Evolutionary conservation across 2,329 filamentous ascomycete species (phyloP).

Genomic region (Sarocladium brachiariae): DNA sequence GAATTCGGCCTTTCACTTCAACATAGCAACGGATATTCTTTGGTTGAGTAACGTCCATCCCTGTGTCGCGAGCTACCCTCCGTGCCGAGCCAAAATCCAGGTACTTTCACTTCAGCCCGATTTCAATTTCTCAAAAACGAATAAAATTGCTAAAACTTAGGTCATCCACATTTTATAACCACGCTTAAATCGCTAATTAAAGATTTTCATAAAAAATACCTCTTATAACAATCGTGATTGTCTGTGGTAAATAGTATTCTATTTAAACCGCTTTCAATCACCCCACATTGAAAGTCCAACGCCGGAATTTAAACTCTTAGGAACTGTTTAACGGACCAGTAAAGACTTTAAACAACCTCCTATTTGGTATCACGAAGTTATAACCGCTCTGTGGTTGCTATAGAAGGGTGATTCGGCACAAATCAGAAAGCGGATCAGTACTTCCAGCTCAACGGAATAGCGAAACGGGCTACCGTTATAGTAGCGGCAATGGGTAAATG

Average conservation of each 20-base stretch:
- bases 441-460: neutral
- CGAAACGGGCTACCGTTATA: neutral
- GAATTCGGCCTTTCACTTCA: neutral
- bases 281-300: neutral
- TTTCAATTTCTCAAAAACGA: constrained; percentile 3
- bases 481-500: neutral
- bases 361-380: neutral
- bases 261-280: neutral
- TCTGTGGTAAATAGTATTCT: neutral
- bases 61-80: constrained; percentile 9
- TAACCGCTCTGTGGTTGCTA: constrained; percentile 3
- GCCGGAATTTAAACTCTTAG: neutral
- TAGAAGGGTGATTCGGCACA: neutral
- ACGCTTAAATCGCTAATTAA: neutral
- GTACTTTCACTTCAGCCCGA: constrained; percentile 8
- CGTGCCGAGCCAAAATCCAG: constrained; percentile 10
- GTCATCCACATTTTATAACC: neutral
- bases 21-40: neutral
- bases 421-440: neutral
- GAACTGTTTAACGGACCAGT: neutral
- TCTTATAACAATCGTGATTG: neutral
- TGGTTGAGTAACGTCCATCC: constrained; percentile 7
- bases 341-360: neutral
- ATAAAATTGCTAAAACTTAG: neutral
- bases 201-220: neutral